phyloP scores from a whole-genome alignment of 208 protist species.

The Naegleria fowleri region DNA sequence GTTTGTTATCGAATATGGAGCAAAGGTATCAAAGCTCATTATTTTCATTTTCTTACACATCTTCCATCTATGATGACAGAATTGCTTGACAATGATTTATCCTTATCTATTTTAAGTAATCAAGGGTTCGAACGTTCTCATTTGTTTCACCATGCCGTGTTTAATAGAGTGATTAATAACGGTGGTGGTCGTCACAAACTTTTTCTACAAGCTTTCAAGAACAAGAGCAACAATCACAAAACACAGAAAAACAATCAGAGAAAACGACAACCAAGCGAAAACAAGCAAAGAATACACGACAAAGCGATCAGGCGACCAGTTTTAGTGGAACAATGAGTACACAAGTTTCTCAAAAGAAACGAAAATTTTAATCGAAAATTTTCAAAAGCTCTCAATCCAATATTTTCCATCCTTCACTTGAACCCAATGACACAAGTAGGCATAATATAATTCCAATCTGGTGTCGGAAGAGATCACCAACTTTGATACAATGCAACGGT shows the following conservation, averaged over 20 bases:
- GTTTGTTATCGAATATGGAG: no score
- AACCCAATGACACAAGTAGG: neutral
- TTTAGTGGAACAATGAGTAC: no score
- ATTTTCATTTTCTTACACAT: constrained; percentile 2
- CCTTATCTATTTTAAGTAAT: neutral
- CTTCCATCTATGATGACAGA: neutral
- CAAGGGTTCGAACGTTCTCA: neutral
- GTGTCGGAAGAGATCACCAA: neutral
- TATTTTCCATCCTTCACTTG: neutral
- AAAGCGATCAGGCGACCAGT: no score
- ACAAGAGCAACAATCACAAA: no score
- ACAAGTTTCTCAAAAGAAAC: no score
- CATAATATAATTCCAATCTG: neutral
- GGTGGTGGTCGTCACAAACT: no score
- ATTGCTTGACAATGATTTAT: neutral
- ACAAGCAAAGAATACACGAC: no score
- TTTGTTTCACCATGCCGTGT: neutral
- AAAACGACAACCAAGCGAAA: no score
- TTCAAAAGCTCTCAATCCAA: no score
- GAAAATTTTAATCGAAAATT: no score
- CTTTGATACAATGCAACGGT: neutral
- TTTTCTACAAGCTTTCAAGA: no score
- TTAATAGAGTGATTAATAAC: neutral
- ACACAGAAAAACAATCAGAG: no score
- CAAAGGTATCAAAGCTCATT: neutral